Evolutionary conservation across 2,329 filamentous ascomycete genomes (phyloP).

Genomic region (Sphaerulina vaccinii): DNA sequence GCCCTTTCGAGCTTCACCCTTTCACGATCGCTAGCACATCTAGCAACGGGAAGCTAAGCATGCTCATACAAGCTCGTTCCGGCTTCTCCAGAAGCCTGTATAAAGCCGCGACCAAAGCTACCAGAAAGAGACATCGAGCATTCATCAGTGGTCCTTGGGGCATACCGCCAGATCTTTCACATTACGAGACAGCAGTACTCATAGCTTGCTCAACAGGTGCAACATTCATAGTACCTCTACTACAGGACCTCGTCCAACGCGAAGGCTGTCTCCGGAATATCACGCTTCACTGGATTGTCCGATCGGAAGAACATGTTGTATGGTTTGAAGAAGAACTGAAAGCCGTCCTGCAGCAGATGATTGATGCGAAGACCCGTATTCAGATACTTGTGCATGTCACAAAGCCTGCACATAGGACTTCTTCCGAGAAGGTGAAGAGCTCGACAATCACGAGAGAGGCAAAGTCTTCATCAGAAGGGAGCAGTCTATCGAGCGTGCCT

Average conservation of each 20-base stretch:
- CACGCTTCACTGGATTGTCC: conserved; percentile 34
- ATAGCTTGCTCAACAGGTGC: conserved; percentile 61
- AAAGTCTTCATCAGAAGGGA: conserved; percentile 21
- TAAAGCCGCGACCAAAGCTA: conserved; percentile 24
- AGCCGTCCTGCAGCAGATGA: conserved; percentile 18
- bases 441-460: not conserved
- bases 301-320: conserved; percentile 23
- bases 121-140: conserved; percentile 19
- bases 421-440: not conserved
- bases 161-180: conserved; percentile 44
- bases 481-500: conserved; percentile 39
- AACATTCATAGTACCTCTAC: conserved; percentile 57
- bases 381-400: conserved; percentile 57
- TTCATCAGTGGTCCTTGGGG: conserved; percentile 36
- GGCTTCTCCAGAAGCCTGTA: conserved; percentile 33
- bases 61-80: conserved; percentile 34
- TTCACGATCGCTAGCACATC: conserved; percentile 54
- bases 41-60: conserved; percentile 42
- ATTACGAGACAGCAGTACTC: conserved; percentile 61
- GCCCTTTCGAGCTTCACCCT: conserved; percentile 61
- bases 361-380: conserved; percentile 42
- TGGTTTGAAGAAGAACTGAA: conserved; percentile 26
- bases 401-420: conserved; percentile 1
- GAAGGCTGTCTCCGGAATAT: conserved; percentile 29
- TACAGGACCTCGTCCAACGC: conserved; percentile 55